These are phyloP conservation scores for Tephrocybe sp. DNA, from an alignment of 768 basidiomycete genomes.

Conservation along the genomic window DNA sequence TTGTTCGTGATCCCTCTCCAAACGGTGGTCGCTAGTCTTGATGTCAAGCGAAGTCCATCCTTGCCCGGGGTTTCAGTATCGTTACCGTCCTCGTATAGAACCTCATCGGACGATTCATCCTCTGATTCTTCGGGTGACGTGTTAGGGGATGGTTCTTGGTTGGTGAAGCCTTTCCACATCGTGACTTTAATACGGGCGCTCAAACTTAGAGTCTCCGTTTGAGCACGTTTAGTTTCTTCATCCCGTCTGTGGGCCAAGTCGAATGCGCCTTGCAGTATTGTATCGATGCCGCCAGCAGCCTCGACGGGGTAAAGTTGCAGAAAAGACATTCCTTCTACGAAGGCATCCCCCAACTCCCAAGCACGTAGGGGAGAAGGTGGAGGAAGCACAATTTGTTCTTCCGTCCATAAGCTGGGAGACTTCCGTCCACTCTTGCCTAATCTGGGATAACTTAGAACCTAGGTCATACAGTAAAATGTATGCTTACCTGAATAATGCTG, in stretches of 20 bases:
- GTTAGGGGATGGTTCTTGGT: constrained; percentile 42
- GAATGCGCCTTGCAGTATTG: constrained; percentile 63
- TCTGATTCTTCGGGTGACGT: constrained; percentile 38
- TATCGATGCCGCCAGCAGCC: constrained; percentile 68
- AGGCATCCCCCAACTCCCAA: constrained; percentile 61
- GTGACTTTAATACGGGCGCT: constrained; percentile 56
- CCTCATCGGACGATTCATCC: constrained; percentile 19
- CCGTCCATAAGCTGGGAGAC: constrained; percentile 54
- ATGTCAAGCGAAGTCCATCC: constrained; percentile 36
- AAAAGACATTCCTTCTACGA: constrained; percentile 63
- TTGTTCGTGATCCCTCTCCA: constrained; percentile 81
- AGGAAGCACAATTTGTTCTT: constrained; percentile 39
- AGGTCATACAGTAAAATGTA: neutral
- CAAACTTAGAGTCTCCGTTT: constrained; percentile 40
- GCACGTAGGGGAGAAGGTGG: constrained; percentile 41
- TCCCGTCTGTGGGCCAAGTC: constrained; percentile 58
- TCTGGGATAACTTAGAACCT: constrained; percentile 31
- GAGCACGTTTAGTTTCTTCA: constrained; percentile 32
- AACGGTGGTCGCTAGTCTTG: constrained; percentile 60
- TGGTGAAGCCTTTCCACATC: constrained; percentile 70
- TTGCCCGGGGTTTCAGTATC: constrained; percentile 42
- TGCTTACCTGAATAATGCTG: constrained; percentile 54
- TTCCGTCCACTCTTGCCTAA: constrained; percentile 48
- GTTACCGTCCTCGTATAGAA: constrained; percentile 37
- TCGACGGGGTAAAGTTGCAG: constrained; percentile 67